These are phyloP conservation scores for Juglanconis juglandina DNA, from an alignment of 2,329 filamentous ascomycete genomes.

Conservation along the genomic window DNA sequence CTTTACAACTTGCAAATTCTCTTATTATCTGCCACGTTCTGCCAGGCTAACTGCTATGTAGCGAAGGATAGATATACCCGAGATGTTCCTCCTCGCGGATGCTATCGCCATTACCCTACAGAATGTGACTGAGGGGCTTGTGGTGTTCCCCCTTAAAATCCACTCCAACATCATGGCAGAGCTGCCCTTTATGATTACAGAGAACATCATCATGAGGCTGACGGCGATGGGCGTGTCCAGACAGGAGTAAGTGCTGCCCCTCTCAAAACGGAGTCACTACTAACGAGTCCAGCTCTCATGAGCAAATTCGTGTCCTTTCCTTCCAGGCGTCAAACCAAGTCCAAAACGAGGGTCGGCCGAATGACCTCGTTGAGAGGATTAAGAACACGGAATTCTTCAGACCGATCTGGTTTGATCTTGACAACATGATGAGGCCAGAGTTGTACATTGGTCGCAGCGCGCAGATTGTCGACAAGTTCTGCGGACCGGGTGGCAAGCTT, in stretches of 20 bases:
- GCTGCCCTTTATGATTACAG: slow-evolving; percentile 79
- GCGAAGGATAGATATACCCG: slow-evolving; percentile 61
- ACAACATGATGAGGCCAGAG: slow-evolving; percentile 62
- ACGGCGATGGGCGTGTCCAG: slow-evolving; percentile 66
- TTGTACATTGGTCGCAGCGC: slow-evolving; percentile 43
- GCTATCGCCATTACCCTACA: slow-evolving; percentile 57
- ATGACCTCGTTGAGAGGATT: slow-evolving; percentile 80
- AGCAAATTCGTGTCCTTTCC: slow-evolving; percentile 78
- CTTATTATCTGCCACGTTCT: not conserved
- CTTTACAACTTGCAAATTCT: not conserved
- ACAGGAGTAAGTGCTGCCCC: slow-evolving; percentile 57
- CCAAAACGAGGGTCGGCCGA: slow-evolving; percentile 61
- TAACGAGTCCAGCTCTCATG: slow-evolving; percentile 46
- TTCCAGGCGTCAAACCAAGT: slow-evolving; percentile 69
- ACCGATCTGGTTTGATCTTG: slow-evolving; percentile 66
- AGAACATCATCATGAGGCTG: slow-evolving; percentile 74
- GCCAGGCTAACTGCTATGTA: not conserved
- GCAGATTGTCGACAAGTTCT: slow-evolving; percentile 44
- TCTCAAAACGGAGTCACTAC: too few species aligned
- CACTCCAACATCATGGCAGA: slow-evolving; percentile 65
- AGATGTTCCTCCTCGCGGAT: slow-evolving; percentile 65
- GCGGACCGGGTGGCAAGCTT: slow-evolving; percentile 36
- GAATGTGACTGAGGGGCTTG: slow-evolving; percentile 43
- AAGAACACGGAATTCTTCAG: slow-evolving; percentile 70
- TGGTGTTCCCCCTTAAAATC: slow-evolving; percentile 75